Base-by-base conservation (phyloP, 257 asterid species). In the Solanum pinnatisectum region DNA sequence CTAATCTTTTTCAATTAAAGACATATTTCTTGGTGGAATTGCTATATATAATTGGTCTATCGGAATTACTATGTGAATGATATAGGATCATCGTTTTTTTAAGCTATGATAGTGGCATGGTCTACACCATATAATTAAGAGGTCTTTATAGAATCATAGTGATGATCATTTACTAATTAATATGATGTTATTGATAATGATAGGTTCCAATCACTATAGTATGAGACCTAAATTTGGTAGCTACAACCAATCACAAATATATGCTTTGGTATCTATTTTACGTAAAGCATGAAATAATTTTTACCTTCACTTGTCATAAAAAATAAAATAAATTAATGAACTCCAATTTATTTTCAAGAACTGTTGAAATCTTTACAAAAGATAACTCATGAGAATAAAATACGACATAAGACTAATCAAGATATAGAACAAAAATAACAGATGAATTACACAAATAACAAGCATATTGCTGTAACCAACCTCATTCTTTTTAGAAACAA, bases 81-180 rank as follows among this genome's bases (percentile, higher is more conserved):
- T 68, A 40, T 60, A 83, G 91, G 93, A 25, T 93, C 94, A 90
- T 90, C 88, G 27, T 88, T 90, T 87, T 92, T 92, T 91, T 35
- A 82, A 89, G 93, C 89, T 88, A 92, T 88, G 77, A 93, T 89
- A 85, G 92, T 91, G 89, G 93, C 92, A 90, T 91, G 93, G 93
- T 93, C 94, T 92, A 90, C 95, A 90, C 91, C 92, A 46, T 46
- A 46, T 71, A 90, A 91, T 88, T 90, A 90, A 63, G 86, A 86
- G 87, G 63, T 44, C 70, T 83, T 86, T 87, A 89, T 83, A 42
- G 46, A 42, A 42, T 42, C 14, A 42, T 10, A 88, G 86, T 85
- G 88, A 91, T 72, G 86, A 88, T 88, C 85, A 92, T 90, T 86
- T 89, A 89, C 86, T 86, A 91, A 91, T 88, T 87, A 93, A 86